phyloP scores from a whole-genome alignment of 2,329 filamentous ascomycete genomes.

The Fusarium torreyae region DNA sequence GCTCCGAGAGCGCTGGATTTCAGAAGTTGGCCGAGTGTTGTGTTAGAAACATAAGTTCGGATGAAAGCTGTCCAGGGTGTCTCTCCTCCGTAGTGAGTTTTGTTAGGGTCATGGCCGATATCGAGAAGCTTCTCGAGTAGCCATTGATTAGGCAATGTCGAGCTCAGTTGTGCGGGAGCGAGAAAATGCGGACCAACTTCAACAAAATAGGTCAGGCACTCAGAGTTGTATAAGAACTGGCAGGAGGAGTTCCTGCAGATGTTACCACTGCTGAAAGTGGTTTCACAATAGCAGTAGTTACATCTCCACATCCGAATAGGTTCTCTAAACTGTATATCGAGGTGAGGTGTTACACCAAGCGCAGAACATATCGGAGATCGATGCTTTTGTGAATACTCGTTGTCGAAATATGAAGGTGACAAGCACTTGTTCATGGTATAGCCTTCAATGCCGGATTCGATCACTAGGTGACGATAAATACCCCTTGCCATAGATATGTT shows the following conservation, averaged over 20 bases:
- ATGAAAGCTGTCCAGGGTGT: slow-evolving; percentile 2
- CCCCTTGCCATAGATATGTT: not conserved
- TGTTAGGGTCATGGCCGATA: not conserved
- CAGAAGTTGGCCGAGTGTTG: not conserved
- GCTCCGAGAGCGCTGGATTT: not conserved
- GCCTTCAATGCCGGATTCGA: slow-evolving; percentile 1
- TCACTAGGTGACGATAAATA: slow-evolving; percentile 14
- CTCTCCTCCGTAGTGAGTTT: not conserved
- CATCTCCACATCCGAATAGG: too few species aligned
- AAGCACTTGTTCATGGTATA: not conserved
- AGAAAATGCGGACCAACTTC: not conserved
- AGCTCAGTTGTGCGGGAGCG: not conserved
- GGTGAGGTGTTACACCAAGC: not conserved
- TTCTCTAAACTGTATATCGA: too few species aligned
- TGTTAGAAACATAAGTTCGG: not conserved
- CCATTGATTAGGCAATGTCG: not conserved
- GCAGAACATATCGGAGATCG: slow-evolving; percentile 5
- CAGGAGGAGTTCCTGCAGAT: too few species aligned
- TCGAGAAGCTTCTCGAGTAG: slow-evolving; percentile 7
- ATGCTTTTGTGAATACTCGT: not conserved
- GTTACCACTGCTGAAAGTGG: too few species aligned
- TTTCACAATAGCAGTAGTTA: too few species aligned
- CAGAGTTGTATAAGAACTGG: too few species aligned
- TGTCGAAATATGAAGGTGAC: slow-evolving; percentile 1
- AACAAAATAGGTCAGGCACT: too few species aligned